A percentile compares a stretch with the other conserved stretches of the same genome.
Evolutionary conservation across 768 basidiomycete genomes (phyloP).

Genomic region (Mycena kentingensis): DNA sequence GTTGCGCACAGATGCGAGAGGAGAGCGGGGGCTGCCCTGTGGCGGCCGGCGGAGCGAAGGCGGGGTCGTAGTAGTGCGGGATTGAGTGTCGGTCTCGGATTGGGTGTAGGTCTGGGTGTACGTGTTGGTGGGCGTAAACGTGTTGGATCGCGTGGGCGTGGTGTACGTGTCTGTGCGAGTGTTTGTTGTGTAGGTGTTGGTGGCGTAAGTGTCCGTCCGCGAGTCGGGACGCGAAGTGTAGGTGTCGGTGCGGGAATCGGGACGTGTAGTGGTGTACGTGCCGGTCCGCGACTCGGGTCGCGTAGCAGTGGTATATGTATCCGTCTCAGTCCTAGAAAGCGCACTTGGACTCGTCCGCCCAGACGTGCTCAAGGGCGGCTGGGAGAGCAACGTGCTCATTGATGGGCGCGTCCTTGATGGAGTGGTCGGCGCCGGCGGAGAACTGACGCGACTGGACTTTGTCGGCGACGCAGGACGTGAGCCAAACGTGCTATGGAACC

Average conservation of each 20-base stretch:
- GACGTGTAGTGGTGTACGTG: constrained; percentile 18
- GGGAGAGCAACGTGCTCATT: constrained; percentile 19
- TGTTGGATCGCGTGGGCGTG: constrained; percentile 35
- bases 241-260: constrained; percentile 31
- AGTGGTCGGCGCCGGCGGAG: constrained; percentile 26
- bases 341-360: constrained; percentile 17
- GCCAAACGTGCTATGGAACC: constrained; percentile 38
- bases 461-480: constrained; percentile 53
- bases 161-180: constrained; percentile 32
- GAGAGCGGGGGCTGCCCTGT: constrained; percentile 63
- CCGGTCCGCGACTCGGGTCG: constrained; percentile 26
- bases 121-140: constrained; percentile 32
- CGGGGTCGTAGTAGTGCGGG: constrained; percentile 47
- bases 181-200: constrained; percentile 23
- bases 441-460: constrained; percentile 35
- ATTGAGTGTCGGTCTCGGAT: constrained; percentile 40
- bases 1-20: constrained; percentile 73
- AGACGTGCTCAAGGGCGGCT: constrained; percentile 35
- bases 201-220: constrained; percentile 30
- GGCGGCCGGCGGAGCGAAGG: constrained; percentile 64
- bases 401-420: constrained; percentile 17
- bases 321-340: constrained; percentile 23
- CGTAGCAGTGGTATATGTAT: constrained; percentile 41
- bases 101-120: constrained; percentile 44
- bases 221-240: constrained; percentile 35